Evolutionary conservation across 1,284 basidiomycete species (phyloP).

Genomic region (Kalmanozyma brasiliensis): DNA sequence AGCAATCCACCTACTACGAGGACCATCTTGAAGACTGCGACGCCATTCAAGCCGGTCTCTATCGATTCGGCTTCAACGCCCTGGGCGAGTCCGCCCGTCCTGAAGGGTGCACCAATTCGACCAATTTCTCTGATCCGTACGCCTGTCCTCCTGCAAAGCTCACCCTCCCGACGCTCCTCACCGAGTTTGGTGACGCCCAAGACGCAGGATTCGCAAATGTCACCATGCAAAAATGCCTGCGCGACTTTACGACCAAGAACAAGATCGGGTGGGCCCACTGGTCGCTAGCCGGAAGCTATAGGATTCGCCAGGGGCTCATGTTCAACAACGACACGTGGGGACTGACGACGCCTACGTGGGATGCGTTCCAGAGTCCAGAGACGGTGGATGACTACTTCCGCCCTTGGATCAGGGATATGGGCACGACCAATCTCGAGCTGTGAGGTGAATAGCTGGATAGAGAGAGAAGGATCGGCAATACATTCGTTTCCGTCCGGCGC

Average conservation of each 20-base stretch:
- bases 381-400: conserved; percentile 39
- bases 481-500: not conserved
- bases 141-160: conserved; percentile 29
- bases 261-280: conserved; percentile 47
- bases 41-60: conserved; percentile 28
- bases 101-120: conserved; percentile 17
- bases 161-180: conserved; percentile 25
- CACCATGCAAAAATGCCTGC: conserved; percentile 44
- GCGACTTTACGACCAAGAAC: conserved; percentile 45
- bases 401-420: conserved; percentile 40
- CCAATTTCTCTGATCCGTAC: conserved; percentile 26
- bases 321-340: conserved; percentile 47
- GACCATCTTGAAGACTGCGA: conserved; percentile 32
- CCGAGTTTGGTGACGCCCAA: conserved; percentile 42
- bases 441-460: not conserved
- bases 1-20: conserved; percentile 31
- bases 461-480: too few species aligned
- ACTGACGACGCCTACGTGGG: conserved; percentile 20
- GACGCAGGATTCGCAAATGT: conserved; percentile 22
- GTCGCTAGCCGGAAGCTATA: conserved; percentile 39
- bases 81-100: conserved; percentile 29
- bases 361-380: conserved; percentile 20
- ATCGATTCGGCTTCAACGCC: conserved; percentile 44
- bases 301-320: conserved; percentile 18
- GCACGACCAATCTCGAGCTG: conserved; percentile 41